phyloP scores from a whole-genome alignment of 345 rosid species.

The Ricinus communis region DNA sequence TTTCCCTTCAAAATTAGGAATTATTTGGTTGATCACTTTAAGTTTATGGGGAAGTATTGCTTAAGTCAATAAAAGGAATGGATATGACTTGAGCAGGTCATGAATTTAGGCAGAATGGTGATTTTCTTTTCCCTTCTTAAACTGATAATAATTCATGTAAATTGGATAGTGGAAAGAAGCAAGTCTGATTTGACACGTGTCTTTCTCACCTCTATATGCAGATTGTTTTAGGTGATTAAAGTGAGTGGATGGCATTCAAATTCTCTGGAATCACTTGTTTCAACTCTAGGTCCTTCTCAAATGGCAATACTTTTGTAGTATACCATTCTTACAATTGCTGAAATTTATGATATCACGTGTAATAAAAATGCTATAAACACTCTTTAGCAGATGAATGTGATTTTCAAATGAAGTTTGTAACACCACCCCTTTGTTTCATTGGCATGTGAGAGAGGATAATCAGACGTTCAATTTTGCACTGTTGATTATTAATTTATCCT shows the following conservation, averaged over 20 bases:
- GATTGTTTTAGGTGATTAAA: constrained; percentile 73
- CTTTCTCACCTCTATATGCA: constrained; percentile 27
- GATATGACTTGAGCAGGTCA: background rate
- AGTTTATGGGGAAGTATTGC: background rate
- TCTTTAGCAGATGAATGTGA: constrained; percentile 1
- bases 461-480: background rate
- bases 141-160: background rate
- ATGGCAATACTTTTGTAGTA: too few species aligned
- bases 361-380: background rate
- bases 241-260: constrained; percentile 72
- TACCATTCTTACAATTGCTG: too few species aligned
- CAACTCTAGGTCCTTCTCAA: background rate
- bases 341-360: constrained; percentile 60
- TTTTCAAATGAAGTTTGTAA: background rate
- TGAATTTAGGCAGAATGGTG: background rate
- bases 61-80: background rate
- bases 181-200: background rate
- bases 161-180: background rate
- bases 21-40: background rate
- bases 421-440: background rate
- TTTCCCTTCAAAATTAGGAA: background rate
- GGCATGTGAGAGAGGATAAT: background rate
- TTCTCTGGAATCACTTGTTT: constrained; percentile 73
- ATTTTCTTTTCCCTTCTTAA: background rate
- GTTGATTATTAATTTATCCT: background rate